Conservation (phyloP, 179 eudicot species). For the Silene coronaria region DNA sequence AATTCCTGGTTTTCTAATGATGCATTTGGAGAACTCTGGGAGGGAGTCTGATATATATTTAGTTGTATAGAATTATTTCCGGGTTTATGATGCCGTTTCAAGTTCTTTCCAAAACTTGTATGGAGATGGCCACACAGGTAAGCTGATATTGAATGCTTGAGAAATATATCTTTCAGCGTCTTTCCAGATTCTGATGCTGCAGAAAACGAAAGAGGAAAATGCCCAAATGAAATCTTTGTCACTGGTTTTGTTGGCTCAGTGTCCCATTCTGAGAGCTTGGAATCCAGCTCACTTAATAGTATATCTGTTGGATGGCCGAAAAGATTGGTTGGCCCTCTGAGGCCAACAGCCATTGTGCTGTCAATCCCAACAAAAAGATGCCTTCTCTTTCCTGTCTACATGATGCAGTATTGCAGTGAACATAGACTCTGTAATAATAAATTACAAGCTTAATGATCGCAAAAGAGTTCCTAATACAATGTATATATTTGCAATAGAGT, state of each 20-base stretch:
- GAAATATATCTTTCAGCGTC: conserved; percentile 58
- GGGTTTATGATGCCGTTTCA: conserved; percentile 67
- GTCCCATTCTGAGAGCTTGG: conserved; percentile 74
- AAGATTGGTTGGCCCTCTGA: conserved; percentile 91
- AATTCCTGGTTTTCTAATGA: conserved; percentile 44
- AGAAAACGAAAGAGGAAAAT: conserved; percentile 90
- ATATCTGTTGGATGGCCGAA: conserved; percentile 86
- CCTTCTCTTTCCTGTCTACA: conserved; percentile 67
- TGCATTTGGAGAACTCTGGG: conserved; percentile 34
- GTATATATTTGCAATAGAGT: neutral
- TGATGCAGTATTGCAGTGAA: conserved; percentile 21
- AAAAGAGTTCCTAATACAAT: neutral
- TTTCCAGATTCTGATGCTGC: conserved; percentile 65
- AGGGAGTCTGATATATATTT: conserved; percentile 37
- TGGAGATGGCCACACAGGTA: conserved; percentile 95
- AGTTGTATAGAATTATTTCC: conserved; percentile 43
- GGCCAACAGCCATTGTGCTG: conserved; percentile 70
- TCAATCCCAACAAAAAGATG: conserved; percentile 87
- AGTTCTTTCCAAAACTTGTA: conserved; percentile 62
- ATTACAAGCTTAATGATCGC: neutral
- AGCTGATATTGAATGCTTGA: conserved; percentile 60
- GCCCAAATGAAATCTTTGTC: conserved; percentile 76
- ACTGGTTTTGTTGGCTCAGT: conserved; percentile 44
- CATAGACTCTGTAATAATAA: neutral
- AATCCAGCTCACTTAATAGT: conserved; percentile 54